A percentile compares a stretch with the other conserved stretches of the same genome.
Evolutionary conservation across 139 green algal species (phyloP).

Genomic region (Chlamydomonas sphaeroides): DNA sequence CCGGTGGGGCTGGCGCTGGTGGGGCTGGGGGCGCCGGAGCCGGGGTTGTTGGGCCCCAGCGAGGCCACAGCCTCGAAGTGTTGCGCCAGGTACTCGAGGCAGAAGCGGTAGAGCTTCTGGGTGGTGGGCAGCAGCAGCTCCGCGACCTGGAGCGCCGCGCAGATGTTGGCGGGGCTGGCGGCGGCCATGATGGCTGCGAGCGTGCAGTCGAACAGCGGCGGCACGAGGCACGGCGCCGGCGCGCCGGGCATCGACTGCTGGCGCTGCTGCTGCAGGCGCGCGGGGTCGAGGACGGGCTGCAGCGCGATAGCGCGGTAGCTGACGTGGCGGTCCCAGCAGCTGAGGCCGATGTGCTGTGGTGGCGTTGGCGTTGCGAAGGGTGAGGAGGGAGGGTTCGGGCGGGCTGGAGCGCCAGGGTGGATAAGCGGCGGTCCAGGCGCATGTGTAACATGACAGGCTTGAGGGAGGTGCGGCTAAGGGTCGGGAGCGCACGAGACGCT

Average conservation of each 20-base stretch:
- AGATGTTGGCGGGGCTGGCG: conserved; percentile 27
- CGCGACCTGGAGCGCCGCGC: conserved; percentile 28
- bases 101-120: conserved; percentile 50
- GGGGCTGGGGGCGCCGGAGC: background rate
- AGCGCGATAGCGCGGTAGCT: conserved; percentile 69
- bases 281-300: conserved; percentile 10
- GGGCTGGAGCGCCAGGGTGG: too few relatives aligned
- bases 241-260: background rate
- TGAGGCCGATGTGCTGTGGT: conserved; percentile 73
- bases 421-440: too few relatives aligned
- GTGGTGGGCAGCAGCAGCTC: conserved; percentile 63
- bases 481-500: too few relatives aligned
- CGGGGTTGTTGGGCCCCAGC: background rate
- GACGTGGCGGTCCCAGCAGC: conserved; percentile 89
- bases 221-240: background rate
- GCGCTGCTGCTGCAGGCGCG: conserved; percentile 13
- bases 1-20: too few relatives aligned
- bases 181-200: conserved; percentile 1
- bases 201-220: conserved; percentile 22
- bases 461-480: too few relatives aligned
- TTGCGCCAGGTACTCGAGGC: conserved; percentile 54
- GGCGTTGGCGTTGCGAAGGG: background rate
- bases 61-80: conserved; percentile 44
- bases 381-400: background rate
- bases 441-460: too few relatives aligned